Evolutionary conservation across 192 early-diverging fungal genomes (phyloP).

Genomic region (Pecoramyces ruminantium): DNA sequence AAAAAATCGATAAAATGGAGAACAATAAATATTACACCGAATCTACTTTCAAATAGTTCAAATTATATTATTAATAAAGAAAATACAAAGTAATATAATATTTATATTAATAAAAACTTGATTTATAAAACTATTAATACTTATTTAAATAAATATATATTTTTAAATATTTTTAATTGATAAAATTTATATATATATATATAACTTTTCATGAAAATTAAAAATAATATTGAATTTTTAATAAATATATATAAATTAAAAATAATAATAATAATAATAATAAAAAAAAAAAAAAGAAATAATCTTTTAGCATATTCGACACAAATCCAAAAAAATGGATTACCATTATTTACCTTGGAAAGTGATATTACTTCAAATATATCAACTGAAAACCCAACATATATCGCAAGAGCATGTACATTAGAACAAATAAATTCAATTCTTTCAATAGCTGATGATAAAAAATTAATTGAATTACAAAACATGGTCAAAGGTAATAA

Average conservation of each 20-base stretch:
- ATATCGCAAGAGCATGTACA: neutral
- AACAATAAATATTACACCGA: neutral
- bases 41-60: neutral
- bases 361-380: neutral
- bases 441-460: neutral
- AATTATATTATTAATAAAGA: neutral
- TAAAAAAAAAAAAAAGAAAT: neutral
- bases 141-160: neutral
- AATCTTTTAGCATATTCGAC: neutral
- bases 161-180: too few species aligned
- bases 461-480: neutral
- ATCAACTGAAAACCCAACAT: neutral
- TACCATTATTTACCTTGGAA: neutral
- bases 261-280: neutral
- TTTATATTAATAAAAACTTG: too few species aligned
- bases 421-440: neutral
- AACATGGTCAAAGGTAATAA: neutral
- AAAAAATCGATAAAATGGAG: slow-evolving; percentile 1
- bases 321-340: neutral
- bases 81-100: neutral
- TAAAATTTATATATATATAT: neutral
- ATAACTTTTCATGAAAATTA: too few species aligned
- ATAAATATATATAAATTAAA: neutral
- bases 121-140: too few species aligned
- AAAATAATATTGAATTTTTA: too few species aligned